Base-by-base conservation (phyloP, 1,139 yeast genomes). In the Hansenula sp. region DNA sequence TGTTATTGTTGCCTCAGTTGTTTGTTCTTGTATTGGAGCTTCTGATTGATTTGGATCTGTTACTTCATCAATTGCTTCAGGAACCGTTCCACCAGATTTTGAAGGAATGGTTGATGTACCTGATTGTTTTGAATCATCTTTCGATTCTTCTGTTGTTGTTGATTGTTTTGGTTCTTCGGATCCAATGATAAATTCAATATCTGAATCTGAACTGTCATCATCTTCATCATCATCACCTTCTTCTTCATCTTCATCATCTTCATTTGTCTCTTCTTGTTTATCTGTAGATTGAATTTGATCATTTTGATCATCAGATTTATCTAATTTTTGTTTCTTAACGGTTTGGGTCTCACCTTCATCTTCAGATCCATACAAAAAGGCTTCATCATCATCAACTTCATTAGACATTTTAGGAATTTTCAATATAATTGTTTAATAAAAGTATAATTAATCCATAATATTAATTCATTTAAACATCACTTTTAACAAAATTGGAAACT, bases 361-460 rank as follows among this genome's bases (percentile, higher is more conserved):
- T 45, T 82, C 93, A 3, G 86, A 78, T 4, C 96, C 96, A 60
- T 89, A 89, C 45, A 89, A 77, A 62, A 81, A 89, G 42, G 84
- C 93, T 60, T 89, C 96, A 54, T 88, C 96, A 49, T 86, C 93
- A 47, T 84, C 91, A 8, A 28, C 5, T 49, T 57, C 59, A 21
- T 48, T 45, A 4, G 53, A 48, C 52, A 44, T 43, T 5, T 12
- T 34, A 21, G 25, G 25, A 21, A 6, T 21, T 5, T 6, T 21
- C 25, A 21, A 5, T 21, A 21, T 21, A 21, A n/a, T n/a, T n/a
- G n/a, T n/a, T n/a, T n/a, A n/a, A n/a, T n/a, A n/a, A n/a, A n/a
- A n/a, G n/a, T n/a, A n/a, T n/a, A n/a, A n/a, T n/a, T n/a, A n/a
- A n/a, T n/a, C n/a, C n/a, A n/a, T n/a, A n/a, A n/a, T n/a, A n/a